phyloP scores from a whole-genome alignment of 768 basidiomycete species.

The Boletus vinaceobasis region DNA sequence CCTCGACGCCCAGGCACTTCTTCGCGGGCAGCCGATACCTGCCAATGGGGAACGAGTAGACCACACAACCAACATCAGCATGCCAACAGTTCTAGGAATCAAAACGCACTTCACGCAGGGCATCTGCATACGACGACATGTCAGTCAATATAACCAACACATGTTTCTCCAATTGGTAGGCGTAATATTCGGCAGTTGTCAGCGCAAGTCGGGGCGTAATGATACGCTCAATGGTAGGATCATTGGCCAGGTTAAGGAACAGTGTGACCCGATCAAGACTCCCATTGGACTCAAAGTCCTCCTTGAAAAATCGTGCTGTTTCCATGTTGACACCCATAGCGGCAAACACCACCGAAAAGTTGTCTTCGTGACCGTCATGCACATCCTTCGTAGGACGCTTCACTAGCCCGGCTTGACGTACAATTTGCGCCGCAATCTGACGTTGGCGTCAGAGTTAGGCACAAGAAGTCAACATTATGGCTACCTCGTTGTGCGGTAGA shows the following conservation, averaged over 20 bases:
- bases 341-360: conserved; percentile 99
- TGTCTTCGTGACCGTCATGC: conserved; percentile 98
- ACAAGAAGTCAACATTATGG: conserved; percentile 21
- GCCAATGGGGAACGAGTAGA: conserved; percentile 10
- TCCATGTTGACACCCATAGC: conserved; percentile 99
- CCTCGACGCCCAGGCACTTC: conserved; percentile 99
- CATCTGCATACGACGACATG: conserved; percentile 98
- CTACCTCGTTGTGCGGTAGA: conserved; percentile 95
- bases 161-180: conserved; percentile 99
- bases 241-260: conserved; percentile 98
- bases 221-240: conserved; percentile 99
- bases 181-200: conserved; percentile 99
- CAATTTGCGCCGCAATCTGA: conserved; percentile 99
- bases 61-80: not conserved
- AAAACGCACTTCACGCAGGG: conserved; percentile 78
- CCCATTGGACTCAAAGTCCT: conserved; percentile 99
- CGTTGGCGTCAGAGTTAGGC: conserved; percentile 22
- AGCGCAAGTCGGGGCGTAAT: conserved; percentile 97
- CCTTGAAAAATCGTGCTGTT: conserved; percentile 98
- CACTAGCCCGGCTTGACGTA: conserved; percentile 97
- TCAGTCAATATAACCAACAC: conserved; percentile 98
- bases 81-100: conserved; percentile 15
- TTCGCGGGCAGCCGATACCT: conserved; percentile 95
- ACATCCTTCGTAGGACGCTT: conserved; percentile 96
- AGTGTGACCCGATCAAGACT: conserved; percentile 95